Base-by-base conservation (phyloP, 2,329 filamentous ascomycete genomes). In the Talaromyces atroroseus region DNA sequence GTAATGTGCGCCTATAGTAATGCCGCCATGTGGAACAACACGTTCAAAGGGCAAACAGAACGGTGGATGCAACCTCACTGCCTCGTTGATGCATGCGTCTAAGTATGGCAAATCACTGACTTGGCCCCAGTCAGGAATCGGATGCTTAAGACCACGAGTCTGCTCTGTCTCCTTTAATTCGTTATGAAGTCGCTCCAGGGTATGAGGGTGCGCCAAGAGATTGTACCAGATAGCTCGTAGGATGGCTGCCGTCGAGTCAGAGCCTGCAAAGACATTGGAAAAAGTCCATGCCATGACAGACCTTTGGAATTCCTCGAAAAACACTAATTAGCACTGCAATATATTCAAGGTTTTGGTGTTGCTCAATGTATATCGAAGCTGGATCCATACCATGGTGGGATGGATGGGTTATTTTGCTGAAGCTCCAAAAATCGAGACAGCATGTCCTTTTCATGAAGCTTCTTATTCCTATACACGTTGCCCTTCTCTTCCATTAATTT, bases 191-290 rank as follows among this genome's bases (percentile, higher is more conserved):
- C 26, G 26, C 2, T 36, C 12, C 14, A 34, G 26, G 3, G 26
- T 36, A 5, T 21, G 11, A 18, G 47, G 47, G 18, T 70, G 54
- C 3, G 42, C 24, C 2, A 72, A 58, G n/a, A 72, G 63, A 52
- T 68, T 60, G 49, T 63, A 65, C 50, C 61, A 56, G 20, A 60
- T 49, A 1, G 68, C 68, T 7, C 60, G 58, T 59, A 72, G 67
- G 7, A 70, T 52, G 8, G 52, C 63, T 0, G 60, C 67, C 8
- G 63, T 62, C 0, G 64, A 64, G 49, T 71, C 69, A 1, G 64
- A 66, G 14, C 69, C 69, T 3, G 58, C 61, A 20, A 65, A 63
- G 32, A 71, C 62, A 56, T 71, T 71, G 10, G 69, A 69, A 47
- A 67, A 67, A 0, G 66, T 67, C 69, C 69, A 71, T 10, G 67